phyloP scores from a whole-genome alignment of 140 eudicot genomes.

The Anethum foeniculum region DNA sequence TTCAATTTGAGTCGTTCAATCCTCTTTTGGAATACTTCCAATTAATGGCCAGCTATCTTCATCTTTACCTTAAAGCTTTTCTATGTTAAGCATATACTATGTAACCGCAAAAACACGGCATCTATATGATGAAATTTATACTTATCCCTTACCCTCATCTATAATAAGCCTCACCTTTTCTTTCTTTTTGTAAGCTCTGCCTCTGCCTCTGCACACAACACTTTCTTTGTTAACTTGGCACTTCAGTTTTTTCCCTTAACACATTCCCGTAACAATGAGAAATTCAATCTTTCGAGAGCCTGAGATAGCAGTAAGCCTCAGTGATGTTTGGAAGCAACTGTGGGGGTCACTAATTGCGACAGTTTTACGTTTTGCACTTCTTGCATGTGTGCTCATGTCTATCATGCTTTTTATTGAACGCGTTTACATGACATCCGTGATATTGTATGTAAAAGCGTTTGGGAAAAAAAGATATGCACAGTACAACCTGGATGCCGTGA shows the following conservation, averaged over 20 bases:
- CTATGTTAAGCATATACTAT: conserved; percentile 40
- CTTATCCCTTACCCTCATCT: conserved; percentile 12
- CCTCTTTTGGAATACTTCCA: conserved; percentile 15
- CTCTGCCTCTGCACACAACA: neutral
- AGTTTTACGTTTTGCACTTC: conserved; percentile 35
- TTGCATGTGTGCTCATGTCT: conserved; percentile 57
- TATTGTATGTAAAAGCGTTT: conserved; percentile 37
- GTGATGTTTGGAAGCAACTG: conserved; percentile 39
- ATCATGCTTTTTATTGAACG: conserved; percentile 67
- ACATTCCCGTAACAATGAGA: conserved; percentile 33
- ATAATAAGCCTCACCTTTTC: neutral
- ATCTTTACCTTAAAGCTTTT: conserved; percentile 23
- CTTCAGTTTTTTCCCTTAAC: neutral
- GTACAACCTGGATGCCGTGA: conserved; percentile 54
- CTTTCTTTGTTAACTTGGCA: neutral
- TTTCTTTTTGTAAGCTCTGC: neutral
- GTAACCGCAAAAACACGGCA: conserved; percentile 10
- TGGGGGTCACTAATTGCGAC: conserved; percentile 51
- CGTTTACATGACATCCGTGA: conserved; percentile 66
- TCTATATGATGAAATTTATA: neutral
- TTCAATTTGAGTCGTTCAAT: conserved; percentile 33
- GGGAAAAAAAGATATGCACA: conserved; percentile 56
- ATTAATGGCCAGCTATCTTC: conserved; percentile 17
- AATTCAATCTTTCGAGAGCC: conserved; percentile 32
- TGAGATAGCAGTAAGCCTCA: conserved; percentile 28